Evolutionary conservation across 179 eudicot species (phyloP).

Genomic region (Camellia oleifera): DNA sequence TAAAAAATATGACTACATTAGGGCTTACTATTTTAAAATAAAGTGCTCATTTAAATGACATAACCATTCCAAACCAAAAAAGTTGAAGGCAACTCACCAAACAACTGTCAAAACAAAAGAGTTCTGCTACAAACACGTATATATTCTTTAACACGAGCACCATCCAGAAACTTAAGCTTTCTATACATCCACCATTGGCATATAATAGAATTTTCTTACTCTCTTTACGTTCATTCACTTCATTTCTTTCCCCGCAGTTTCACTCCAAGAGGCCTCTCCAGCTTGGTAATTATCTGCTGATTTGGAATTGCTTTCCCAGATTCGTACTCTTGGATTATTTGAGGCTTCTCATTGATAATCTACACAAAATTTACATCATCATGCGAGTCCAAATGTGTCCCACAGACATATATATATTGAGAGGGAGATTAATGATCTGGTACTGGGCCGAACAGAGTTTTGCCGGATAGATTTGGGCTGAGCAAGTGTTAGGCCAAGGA

Average conservation of each 20-base stretch:
- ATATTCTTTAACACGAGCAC: not conserved
- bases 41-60: too few species aligned
- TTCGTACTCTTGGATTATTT: slow-evolving; percentile 61
- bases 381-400: not conserved
- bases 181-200: not conserved
- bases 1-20: too few species aligned
- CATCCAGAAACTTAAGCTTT: too few species aligned
- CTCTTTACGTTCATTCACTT: not conserved
- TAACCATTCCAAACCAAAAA: too few species aligned
- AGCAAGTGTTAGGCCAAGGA: too few species aligned
- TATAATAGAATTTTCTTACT: not conserved
- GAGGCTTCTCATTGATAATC: slow-evolving; percentile 67
- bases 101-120: not conserved
- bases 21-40: too few species aligned
- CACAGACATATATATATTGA: not conserved
- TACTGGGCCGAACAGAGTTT: too few species aligned
- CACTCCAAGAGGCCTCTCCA: slow-evolving; percentile 61
- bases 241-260: slow-evolving; percentile 65
- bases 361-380: slow-evolving; percentile 18
- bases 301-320: slow-evolving; percentile 67
- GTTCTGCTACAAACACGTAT: not conserved
- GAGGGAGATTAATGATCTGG: not conserved
- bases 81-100: not conserved
- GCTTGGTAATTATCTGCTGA: slow-evolving; percentile 56
- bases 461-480: too few species aligned